phyloP scores from a whole-genome alignment of 176 grass and related monocot species.

The Metroxylon sagu region DNA sequence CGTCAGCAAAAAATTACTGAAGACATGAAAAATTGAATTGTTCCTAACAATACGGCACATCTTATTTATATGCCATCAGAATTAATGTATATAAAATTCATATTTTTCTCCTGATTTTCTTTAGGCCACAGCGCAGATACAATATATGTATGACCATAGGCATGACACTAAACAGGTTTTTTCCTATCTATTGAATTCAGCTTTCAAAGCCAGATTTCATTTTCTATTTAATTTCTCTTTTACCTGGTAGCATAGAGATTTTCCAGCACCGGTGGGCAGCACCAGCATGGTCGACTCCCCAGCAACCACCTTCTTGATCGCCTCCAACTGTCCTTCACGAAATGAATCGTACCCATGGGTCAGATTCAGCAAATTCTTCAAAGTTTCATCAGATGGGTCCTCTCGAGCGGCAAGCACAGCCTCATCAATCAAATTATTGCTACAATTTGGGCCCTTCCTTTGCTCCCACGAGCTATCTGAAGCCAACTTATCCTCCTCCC shows the following conservation, averaged over 20 bases:
- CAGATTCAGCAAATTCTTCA: conserved; percentile 51
- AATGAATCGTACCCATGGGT: conserved; percentile 67
- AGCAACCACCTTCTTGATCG: conserved; percentile 57
- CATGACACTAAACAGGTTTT: no score
- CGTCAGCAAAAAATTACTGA: conserved; percentile 3
- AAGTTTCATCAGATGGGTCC: conserved; percentile 56
- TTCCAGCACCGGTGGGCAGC: conserved; percentile 82
- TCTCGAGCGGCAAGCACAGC: conserved; percentile 33
- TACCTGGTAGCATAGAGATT: conserved; percentile 98
- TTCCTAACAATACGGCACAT: no score
- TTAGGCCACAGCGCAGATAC: no score
- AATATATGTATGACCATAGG: no score
- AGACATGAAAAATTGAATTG: background rate
- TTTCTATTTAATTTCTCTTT: background rate
- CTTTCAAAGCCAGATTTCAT: no score
- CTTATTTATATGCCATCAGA: no score
- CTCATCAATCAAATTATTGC: conserved; percentile 25
- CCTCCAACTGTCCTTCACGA: conserved; percentile 61
- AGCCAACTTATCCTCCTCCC: conserved; percentile 38
- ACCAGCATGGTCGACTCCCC: conserved; percentile 80
- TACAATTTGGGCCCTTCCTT: conserved; percentile 24
- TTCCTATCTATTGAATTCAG: no score
- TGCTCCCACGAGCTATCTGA: conserved; percentile 31
- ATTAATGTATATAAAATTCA: no score
- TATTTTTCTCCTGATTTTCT: no score